A percentile compares a stretch with the other conserved stretches of the same genome.
These are phyloP conservation scores for Penicillium crystallinum DNA, from an alignment of 495 filamentous ascomycete species.

Conservation along the genomic window DNA sequence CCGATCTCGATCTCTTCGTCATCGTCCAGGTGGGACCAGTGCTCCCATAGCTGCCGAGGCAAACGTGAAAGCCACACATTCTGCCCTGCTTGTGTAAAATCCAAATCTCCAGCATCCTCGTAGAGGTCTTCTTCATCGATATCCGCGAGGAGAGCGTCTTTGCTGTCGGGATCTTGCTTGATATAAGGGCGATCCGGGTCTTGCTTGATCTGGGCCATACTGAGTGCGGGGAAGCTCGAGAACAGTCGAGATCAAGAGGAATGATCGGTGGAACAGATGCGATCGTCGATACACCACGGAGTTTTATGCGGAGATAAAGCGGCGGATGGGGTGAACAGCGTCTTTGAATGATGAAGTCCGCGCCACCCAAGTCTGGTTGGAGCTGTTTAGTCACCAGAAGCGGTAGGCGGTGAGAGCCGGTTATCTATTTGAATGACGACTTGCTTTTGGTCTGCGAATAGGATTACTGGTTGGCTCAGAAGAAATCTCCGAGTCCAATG, in stretches of 20 bases:
- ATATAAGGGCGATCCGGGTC: conserved; percentile 8
- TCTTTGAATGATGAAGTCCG: background rate
- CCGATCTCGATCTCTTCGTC: conserved; percentile 68
- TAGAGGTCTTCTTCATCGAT: conserved; percentile 72
- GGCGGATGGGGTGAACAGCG: background rate
- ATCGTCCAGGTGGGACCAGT: conserved; percentile 53
- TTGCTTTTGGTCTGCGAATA: background rate
- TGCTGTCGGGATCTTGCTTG: conserved; percentile 53
- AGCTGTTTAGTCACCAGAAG: background rate
- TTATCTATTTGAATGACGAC: background rate
- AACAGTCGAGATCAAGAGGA: background rate
- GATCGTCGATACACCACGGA: background rate
- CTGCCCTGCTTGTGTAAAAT: conserved; percentile 57
- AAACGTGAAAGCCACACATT: conserved; percentile 70
- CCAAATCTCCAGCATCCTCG: conserved; percentile 84
- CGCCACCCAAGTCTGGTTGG: conserved; percentile 5
- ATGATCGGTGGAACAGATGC: background rate
- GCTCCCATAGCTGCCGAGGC: conserved; percentile 72
- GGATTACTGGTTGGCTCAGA: background rate
- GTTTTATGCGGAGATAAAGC: background rate
- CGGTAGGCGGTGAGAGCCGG: conserved; percentile 6
- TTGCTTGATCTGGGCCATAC: conserved; percentile 33
- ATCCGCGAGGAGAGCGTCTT: conserved; percentile 50
- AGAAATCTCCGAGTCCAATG: background rate
- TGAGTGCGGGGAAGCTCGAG: background rate